Base-by-base conservation (phyloP, 2,329 filamentous ascomycete species). In the Nigrospora sphaerica region DNA sequence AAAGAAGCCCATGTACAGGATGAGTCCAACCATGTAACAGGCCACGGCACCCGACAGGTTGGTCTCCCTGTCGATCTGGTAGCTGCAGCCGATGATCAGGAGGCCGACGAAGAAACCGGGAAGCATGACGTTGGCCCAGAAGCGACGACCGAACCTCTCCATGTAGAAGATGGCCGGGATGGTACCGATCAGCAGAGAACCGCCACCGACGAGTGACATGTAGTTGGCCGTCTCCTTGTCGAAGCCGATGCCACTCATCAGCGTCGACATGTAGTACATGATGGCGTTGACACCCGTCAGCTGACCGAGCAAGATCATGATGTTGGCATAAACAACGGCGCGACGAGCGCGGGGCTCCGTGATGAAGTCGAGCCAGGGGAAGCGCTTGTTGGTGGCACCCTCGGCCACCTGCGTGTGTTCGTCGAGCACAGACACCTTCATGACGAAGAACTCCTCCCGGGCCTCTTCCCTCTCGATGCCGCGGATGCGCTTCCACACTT, bases 171-270 rank as follows among this genome's bases (percentile, higher is more conserved):
- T 79, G 0, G 81, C 83, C 0, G 83, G 83, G 32, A 86, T 81
- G 0, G 82, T 83, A 18, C 83, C 83, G 14, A 88, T 55, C 0
- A 88, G 72, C 1, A 88, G 72, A 0, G 83, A 68, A 4, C 81
- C 83, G 23, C 84, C 83, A 3, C 85, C 84, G 13, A 88, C 83
- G 0, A 87, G 73, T 0, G 83, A 86, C 84, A 88, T 88, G 71
- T 86, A 88, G 49, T 82, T 85, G 14, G 80, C 66, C 42, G 82
- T 63, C 48, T 77, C 72, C 9, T 74, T 64, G 55, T 81, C 62
- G 63, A 88, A 88, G 12, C 83, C 83, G 38, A 88, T 81, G 56
- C 83, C 75, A 42, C 65, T 66, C 81, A 88, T 86, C 7, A 88
- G 66, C 0, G 79, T 72, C 0, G 71, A 74, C 82, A 88, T 85